Conservation (phyloP, 2,329 filamentous ascomycete genomes). For the Sphaerulina musiva region DNA sequence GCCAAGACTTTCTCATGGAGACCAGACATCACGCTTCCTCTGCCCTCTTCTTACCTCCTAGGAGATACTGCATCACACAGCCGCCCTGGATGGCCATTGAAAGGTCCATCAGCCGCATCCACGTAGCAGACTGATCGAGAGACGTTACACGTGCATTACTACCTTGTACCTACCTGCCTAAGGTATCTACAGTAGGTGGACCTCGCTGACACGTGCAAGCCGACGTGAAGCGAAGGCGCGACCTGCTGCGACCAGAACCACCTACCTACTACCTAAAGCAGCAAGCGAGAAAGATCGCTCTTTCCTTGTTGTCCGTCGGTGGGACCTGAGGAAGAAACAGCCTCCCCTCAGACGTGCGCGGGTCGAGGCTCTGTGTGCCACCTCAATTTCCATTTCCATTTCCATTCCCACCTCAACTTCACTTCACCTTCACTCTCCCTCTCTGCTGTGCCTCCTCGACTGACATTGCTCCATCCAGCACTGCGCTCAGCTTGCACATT, state of each 20-base stretch:
- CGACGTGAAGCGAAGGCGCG: background rate
- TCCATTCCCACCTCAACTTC: too few relatives aligned
- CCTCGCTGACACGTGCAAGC: background rate
- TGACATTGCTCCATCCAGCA: background rate
- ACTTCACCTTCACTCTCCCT: too few relatives aligned
- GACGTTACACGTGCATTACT: background rate
- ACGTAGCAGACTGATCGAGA: background rate
- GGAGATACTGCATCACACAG: background rate
- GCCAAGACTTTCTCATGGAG: conserved; percentile 8
- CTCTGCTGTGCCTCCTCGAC: background rate
- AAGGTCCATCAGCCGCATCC: background rate
- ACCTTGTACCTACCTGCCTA: too few relatives aligned
- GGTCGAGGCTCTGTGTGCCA: background rate
- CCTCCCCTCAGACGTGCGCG: background rate
- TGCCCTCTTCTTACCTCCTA: background rate
- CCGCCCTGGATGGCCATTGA: background rate
- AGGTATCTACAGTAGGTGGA: background rate
- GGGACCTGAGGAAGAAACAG: background rate
- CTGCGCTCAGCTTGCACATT: background rate
- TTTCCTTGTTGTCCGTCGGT: background rate
- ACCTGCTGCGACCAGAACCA: background rate
- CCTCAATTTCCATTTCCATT: background rate
- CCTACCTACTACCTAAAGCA: too few relatives aligned
- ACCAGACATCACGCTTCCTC: too few relatives aligned
- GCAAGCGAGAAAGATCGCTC: background rate